These are phyloP conservation scores for Ambispora gerdemannii DNA, from an alignment of 192 early-diverging fungal genomes.

Conservation along the genomic window DNA sequence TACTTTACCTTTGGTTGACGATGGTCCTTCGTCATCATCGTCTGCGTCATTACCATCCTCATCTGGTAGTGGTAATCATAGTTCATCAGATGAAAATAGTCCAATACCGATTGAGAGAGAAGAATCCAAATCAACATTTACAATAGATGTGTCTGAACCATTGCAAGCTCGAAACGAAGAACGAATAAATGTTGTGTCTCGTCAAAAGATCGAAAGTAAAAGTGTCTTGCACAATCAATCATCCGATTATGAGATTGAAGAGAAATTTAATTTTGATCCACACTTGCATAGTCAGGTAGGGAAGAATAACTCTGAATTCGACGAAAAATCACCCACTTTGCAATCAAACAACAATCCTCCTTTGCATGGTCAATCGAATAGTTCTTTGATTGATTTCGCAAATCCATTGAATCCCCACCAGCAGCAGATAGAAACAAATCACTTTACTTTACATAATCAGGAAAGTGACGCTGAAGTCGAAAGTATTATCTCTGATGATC, in stretches of 20 bases:
- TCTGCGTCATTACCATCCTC: too few relatives aligned
- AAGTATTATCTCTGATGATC: slow-evolving; percentile 16
- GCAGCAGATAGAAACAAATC: background rate
- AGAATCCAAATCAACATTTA: slow-evolving; percentile 18
- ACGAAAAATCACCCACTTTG: background rate
- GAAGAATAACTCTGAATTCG: too few relatives aligned
- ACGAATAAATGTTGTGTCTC: background rate
- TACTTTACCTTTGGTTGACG: background rate
- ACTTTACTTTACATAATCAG: background rate
- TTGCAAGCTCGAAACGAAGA: background rate
- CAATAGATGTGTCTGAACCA: slow-evolving; percentile 25
- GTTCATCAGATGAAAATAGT: background rate
- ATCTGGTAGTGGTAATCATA: too few relatives aligned
- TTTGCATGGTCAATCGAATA: background rate
- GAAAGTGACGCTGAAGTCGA: slow-evolving; percentile 19
- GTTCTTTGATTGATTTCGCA: background rate
- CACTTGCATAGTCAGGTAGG: background rate
- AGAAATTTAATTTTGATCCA: background rate
- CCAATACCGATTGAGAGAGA: background rate
- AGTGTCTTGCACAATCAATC: background rate
- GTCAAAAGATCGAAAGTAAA: slow-evolving; percentile 11
- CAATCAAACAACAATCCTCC: background rate
- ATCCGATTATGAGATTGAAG: background rate
- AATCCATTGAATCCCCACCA: background rate
- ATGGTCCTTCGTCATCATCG: slow-evolving; percentile 11